Conservation (phyloP, 768 basidiomycete genomes). For the Termitomyces sp. region DNA sequence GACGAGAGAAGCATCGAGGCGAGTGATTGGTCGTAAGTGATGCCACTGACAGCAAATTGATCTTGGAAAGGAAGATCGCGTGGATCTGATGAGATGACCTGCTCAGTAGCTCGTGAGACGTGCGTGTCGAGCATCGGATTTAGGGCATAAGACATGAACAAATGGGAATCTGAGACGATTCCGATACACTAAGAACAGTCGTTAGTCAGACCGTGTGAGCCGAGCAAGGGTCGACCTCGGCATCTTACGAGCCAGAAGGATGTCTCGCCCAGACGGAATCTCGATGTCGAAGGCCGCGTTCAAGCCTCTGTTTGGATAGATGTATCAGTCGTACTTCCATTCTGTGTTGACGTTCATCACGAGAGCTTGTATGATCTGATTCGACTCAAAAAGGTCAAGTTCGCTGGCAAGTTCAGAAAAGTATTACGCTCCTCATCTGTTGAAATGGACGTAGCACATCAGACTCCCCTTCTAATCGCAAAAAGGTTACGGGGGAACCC, state of each 20-base stretch:
- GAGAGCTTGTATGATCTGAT: neutral
- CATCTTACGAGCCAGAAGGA: neutral
- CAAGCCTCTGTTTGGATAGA: neutral
- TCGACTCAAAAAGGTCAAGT: neutral
- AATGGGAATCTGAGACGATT: neutral
- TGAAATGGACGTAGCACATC: neutral
- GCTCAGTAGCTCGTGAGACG: neutral
- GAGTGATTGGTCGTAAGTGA: neutral
- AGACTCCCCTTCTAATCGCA: neutral
- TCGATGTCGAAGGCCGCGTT: neutral
- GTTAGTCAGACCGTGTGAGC: neutral
- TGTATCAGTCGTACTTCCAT: neutral
- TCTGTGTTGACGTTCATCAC: neutral
- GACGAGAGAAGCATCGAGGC: neutral
- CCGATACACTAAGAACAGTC: neutral
- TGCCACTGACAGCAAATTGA: neutral
- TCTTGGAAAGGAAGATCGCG: neutral
- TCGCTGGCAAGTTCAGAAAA: neutral
- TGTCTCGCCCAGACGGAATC: neutral
- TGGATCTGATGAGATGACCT: neutral
- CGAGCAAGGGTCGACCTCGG: neutral
- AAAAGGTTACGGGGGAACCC: neutral
- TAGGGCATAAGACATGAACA: neutral
- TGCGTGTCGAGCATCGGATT: neutral
- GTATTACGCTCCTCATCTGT: neutral